Evolutionary conservation across 495 filamentous ascomycete species (phyloP), one percentile per base, ranked within the genome.

Genomic region (Penicillium cinerascens): DNA sequence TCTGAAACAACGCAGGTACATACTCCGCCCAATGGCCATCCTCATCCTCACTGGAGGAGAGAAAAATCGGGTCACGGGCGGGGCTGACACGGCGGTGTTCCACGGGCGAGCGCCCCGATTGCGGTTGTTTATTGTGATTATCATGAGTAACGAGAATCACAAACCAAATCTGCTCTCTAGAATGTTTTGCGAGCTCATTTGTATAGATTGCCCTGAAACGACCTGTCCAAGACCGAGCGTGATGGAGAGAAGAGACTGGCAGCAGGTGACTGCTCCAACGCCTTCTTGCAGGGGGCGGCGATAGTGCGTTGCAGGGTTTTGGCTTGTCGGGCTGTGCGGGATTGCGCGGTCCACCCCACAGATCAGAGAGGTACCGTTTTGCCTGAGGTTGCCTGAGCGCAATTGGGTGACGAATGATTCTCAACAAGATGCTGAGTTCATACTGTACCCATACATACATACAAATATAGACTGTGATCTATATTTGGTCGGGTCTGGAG

Each of bases 111-210:
- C 3, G 20, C 21, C 35, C 59, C 47, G 27, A 42, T 57, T 55
- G n/a, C 16, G 45, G 59, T 50, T 63, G 53, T 63, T 57, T 62
- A 51, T 62, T 65, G 50, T n/a, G n/a, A n/a, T n/a, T n/a, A n/a
- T n/a, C n/a, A 37, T 42, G 26, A 27, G 36, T 17, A 18, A 6
- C 10, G n/a, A n/a, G n/a, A n/a, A 0, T 4, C n/a, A n/a, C n/a
- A n/a, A n/a, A n/a, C n/a, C n/a, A n/a, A n/a, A 16, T 39, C 37
- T 39, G 37, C 6, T 17, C 37, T 39, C 37, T 33, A 13, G 11
- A 1, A 33, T 33, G 9, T 0, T 29, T n/a, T 1, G 26, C 4
- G 3, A n/a, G n/a, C n/a, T n/a, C n/a, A n/a, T n/a, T n/a, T 10
- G 3, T 13, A 33, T 13, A 15, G 29, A 33, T 33, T 10, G 13